Evolutionary conservation across 2,329 filamentous ascomycete genomes (phyloP), one percentile per base, ranked within the genome.

Genomic region (Ophidiomyces ophidiicola): DNA sequence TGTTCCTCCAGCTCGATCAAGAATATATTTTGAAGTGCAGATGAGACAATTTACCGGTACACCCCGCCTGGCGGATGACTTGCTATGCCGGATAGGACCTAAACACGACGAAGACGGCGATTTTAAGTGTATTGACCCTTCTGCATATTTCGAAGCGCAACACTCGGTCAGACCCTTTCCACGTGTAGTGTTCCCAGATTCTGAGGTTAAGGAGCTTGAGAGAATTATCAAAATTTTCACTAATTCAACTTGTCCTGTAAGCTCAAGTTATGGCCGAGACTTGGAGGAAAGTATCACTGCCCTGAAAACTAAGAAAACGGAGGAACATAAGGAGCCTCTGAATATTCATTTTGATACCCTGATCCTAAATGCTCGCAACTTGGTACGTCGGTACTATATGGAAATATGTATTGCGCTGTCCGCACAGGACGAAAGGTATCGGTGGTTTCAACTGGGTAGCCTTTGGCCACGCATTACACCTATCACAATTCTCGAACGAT

Each of bases 381-480:
- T 15, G 6, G 26, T 58, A 10, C 15, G 41, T 6, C 17, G 36
- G 8, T 21, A 17, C 1, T 24, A 30, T 10, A 39, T 49, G 17
- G 23, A 43, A 1, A 35, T 26, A n/a, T 48, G 52, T 33, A 39
- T 7, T 4, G 38, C 44, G 11, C 32, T 45, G 7, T 51, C 54
- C 11, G 48, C 46, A 12, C 25, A 36, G 3, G 30, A 46, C 5
- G 52, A 62, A 14, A 50, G 55, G 19, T 46, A 43, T 8, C 41
- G 34, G 3, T 70, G 66, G 66, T 53, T 36, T 24, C 18, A 31
- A 67, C 0, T 41, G 50, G 15, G 31, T 48, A 24, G 60, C 5
- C 48, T 69, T 0, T 68, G 61, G 57, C 68, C 67, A 1, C 52
- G 46, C 1, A 44, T 63, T n/a, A 65, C 57, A 0, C 53, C 57